Conservation (phyloP, 257 asterid genomes). For the Knoxia roxburghii region DNA sequence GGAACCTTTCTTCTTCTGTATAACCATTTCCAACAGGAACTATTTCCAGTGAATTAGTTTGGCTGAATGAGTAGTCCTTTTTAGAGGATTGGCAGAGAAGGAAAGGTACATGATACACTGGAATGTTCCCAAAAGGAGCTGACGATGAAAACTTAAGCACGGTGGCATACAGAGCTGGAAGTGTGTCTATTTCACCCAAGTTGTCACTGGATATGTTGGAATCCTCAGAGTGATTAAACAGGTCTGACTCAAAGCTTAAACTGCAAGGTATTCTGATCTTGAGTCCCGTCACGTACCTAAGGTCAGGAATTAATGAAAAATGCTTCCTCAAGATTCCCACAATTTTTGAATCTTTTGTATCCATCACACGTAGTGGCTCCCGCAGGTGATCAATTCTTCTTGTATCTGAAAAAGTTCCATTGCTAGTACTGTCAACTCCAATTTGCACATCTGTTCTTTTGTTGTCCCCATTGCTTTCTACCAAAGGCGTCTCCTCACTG, state of each 20-base stretch:
- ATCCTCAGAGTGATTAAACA: slow-evolving; percentile 39
- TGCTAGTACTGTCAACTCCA: slow-evolving; percentile 37
- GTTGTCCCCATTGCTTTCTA: slow-evolving; percentile 52
- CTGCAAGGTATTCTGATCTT: slow-evolving; percentile 65
- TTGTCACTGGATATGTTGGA: slow-evolving; percentile 24
- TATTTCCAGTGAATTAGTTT: slow-evolving; percentile 55
- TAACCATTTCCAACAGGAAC: slow-evolving; percentile 57
- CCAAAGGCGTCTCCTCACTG: slow-evolving; percentile 41
- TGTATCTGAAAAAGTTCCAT: slow-evolving; percentile 30
- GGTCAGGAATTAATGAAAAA: slow-evolving; percentile 73
- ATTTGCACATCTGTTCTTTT: slow-evolving; percentile 40
- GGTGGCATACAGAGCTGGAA: slow-evolving; percentile 79
- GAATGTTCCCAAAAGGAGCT: slow-evolving; percentile 71
- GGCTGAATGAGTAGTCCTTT: slow-evolving; percentile 28
- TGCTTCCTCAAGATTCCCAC: slow-evolving; percentile 63
- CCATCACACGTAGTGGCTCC: slow-evolving; percentile 84
- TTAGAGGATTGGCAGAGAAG: slow-evolving; percentile 59
- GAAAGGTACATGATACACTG: slow-evolving; percentile 66
- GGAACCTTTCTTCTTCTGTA: slow-evolving; percentile 43
- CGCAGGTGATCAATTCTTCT: slow-evolving; percentile 37
- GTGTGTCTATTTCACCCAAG: slow-evolving; percentile 44
- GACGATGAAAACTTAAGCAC: slow-evolving; percentile 71
- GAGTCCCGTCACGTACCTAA: slow-evolving; percentile 69
- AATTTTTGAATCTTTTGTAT: slow-evolving; percentile 71
- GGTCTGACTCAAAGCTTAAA: slow-evolving; percentile 67